Percentiles rank a stretch among this genome's conserved stretches.
Conservation (phyloP, 139 green algal genomes). For the Bryopsis sp. region DNA sequence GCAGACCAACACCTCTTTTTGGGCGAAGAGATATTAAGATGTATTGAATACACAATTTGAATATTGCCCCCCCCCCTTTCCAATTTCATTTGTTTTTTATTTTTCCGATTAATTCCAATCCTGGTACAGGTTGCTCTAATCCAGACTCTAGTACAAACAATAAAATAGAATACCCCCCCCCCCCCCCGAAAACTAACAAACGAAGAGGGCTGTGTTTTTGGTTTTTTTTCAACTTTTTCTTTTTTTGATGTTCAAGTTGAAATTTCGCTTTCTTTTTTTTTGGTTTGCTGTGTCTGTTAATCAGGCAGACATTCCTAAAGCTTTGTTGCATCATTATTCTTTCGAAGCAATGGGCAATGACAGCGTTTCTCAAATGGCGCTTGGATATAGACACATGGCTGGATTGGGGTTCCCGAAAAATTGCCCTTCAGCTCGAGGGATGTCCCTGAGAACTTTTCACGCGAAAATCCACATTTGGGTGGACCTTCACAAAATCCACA, state of each 20-base stretch:
- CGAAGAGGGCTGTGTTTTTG: neutral
- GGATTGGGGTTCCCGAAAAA: constrained; percentile 68
- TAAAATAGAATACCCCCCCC: no score
- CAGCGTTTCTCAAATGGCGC: constrained; percentile 48
- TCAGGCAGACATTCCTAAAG: constrained; percentile 40
- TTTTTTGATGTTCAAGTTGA: neutral
- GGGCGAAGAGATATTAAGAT: neutral
- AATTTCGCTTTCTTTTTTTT: constrained; percentile 9
- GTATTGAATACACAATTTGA: neutral
- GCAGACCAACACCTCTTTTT: neutral
- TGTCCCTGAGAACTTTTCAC: no score
- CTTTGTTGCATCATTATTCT: constrained; percentile 69
- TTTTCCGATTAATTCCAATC: neutral
- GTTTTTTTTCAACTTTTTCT: neutral
- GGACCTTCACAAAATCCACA: no score
- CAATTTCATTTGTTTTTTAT: neutral
- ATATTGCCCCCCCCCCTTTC: neutral
- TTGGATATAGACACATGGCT: constrained; percentile 74
- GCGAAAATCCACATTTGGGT: no score
- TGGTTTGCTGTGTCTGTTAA: constrained; percentile 11
- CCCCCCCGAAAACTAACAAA: no score
- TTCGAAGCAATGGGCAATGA: constrained; percentile 67
- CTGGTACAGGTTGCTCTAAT: no score
- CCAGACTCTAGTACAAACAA: no score
- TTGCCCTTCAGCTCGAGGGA: constrained; percentile 70